Evolutionary conservation across 768 basidiomycete genomes (phyloP).

Genomic region (Psilocybe subaeruginosa): DNA sequence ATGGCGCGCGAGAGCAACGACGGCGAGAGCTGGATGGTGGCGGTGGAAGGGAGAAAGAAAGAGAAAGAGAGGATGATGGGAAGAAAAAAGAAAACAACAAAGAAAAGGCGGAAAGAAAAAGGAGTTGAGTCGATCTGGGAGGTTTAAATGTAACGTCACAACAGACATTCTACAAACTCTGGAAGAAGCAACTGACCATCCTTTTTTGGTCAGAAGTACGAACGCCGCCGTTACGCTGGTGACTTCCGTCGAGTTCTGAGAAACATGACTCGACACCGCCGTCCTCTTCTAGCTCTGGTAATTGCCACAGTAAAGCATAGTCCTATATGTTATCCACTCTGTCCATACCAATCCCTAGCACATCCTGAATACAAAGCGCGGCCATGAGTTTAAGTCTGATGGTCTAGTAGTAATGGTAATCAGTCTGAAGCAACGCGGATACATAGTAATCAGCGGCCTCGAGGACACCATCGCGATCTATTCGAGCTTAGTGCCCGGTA

Average conservation of each 20-base stretch:
- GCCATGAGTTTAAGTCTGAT: slow-evolving; percentile 19
- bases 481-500: background rate
- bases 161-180: slow-evolving; percentile 49
- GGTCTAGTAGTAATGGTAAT: slow-evolving; percentile 17
- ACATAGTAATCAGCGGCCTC: slow-evolving; percentile 14
- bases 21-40: slow-evolving; percentile 10
- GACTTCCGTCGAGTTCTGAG: slow-evolving; percentile 15
- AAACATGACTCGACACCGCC: slow-evolving; percentile 13
- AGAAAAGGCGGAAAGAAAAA: slow-evolving; percentile 28
- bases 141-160: slow-evolving; percentile 36
- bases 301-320: slow-evolving; percentile 16
- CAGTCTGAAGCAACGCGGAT: slow-evolving; percentile 16
- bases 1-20: slow-evolving; percentile 23
- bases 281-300: slow-evolving; percentile 11
- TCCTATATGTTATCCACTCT: slow-evolving; percentile 3
- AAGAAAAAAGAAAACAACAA: slow-evolving; percentile 39
- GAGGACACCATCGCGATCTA: slow-evolving; percentile 7
- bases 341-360: background rate
- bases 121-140: slow-evolving; percentile 23
- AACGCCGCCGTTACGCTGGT: slow-evolving; percentile 26
- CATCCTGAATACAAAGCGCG: background rate
- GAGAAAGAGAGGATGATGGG: slow-evolving; percentile 31
- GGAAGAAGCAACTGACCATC: slow-evolving; percentile 44
- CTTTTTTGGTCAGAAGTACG: slow-evolving; percentile 33
- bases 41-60: slow-evolving; percentile 22